A percentile compares a stretch with the other conserved stretches of the same genome.
Evolutionary conservation across 441 rosid species (phyloP).

Genomic region (Pelargonium fulgidum): DNA sequence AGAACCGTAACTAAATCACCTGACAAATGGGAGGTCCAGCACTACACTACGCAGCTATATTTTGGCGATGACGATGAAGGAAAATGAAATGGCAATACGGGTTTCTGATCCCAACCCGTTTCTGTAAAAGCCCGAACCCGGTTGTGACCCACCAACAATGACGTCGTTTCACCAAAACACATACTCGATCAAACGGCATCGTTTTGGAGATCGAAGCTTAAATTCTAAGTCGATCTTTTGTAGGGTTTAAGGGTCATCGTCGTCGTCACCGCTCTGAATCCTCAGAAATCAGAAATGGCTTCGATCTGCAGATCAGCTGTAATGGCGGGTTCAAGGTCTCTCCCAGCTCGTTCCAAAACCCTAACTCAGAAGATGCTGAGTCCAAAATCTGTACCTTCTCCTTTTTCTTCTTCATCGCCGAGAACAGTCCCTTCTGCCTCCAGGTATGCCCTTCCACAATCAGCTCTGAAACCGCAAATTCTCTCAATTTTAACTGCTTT

Average conservation of each 20-base stretch:
- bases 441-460: constrained; percentile 34
- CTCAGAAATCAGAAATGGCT: constrained; percentile 40
- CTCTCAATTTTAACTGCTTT: background rate
- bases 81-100: too few relatives aligned
- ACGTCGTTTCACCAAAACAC: too few relatives aligned
- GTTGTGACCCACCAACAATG: too few relatives aligned
- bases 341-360: constrained; percentile 43
- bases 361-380: constrained; percentile 31
- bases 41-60: too few relatives aligned
- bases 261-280: background rate
- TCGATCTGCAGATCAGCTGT: constrained; percentile 56
- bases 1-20: constrained; percentile 2
- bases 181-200: background rate
- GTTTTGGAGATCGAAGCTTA: background rate
- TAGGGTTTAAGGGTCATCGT: constrained; percentile 1
- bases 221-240: background rate
- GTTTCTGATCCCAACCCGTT: too few relatives aligned
- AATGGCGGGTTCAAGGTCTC: constrained; percentile 45
- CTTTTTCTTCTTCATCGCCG: constrained; percentile 40
- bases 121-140: too few relatives aligned
- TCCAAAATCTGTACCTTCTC: constrained; percentile 28
- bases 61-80: too few relatives aligned
- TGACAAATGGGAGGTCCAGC: background rate
- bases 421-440: constrained; percentile 37
- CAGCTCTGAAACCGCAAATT: background rate